A percentile compares a stretch with the other conserved stretches of the same genome.
Conservation (phyloP, 2,329 filamentous ascomycete genomes). For the Trichoderma sp. region DNA sequence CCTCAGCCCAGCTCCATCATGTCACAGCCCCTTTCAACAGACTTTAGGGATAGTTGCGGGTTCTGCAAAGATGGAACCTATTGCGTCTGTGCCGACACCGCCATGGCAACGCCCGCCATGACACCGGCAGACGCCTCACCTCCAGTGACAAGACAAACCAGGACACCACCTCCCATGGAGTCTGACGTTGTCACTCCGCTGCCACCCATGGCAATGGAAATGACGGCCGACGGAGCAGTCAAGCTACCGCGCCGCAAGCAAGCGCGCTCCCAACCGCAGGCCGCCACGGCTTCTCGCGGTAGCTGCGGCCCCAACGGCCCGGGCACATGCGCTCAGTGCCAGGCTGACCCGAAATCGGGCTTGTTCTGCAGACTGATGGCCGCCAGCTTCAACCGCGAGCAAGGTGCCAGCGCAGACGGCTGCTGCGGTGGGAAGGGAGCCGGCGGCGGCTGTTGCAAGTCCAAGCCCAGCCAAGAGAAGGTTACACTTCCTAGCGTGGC, state of each 20-base stretch:
- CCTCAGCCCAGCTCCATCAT: conserved; percentile 23
- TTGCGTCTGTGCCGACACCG: conserved; percentile 72
- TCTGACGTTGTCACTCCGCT: conserved; percentile 49
- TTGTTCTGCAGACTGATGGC: conserved; percentile 81
- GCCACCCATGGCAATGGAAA: conserved; percentile 53
- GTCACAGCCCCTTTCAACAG: conserved; percentile 37
- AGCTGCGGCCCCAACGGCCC: conserved; percentile 66
- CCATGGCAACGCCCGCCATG: conserved; percentile 40
- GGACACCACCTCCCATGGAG: conserved; percentile 60
- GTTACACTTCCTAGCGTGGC: conserved; percentile 37
- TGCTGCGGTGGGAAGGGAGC: conserved; percentile 63
- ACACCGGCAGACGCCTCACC: conserved; percentile 40
- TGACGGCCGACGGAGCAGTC: conserved; percentile 58
- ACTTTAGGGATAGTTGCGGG: conserved; percentile 67
- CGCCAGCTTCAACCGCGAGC: conserved; percentile 54
- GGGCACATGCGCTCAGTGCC: conserved; percentile 75
- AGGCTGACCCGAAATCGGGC: conserved; percentile 72
- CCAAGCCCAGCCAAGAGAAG: conserved; percentile 32
- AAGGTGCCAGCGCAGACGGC: conserved; percentile 36
- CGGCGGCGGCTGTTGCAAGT: conserved; percentile 64
- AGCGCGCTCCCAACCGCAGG: conserved; percentile 29
- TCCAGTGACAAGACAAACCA: conserved; percentile 46
- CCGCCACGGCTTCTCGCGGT: conserved; percentile 27
- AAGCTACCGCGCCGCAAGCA: conserved; percentile 51
- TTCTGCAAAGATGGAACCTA: conserved; percentile 82